Conservation (phyloP, 164 flowering plant species). For the Houttuynia cordata region DNA sequence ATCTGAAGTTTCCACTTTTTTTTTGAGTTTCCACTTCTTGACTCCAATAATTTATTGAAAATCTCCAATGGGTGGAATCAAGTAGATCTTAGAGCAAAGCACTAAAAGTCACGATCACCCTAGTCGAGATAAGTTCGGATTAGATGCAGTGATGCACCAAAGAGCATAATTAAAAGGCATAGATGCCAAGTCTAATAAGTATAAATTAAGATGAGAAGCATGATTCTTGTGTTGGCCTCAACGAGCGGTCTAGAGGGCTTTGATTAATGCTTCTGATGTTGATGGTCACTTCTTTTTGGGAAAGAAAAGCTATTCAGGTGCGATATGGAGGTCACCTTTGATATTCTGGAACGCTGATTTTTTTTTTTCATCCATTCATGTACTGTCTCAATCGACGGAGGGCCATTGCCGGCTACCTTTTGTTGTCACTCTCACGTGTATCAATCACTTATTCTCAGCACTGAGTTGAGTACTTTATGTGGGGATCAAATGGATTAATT, state of each 20-base stretch:
- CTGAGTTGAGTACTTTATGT: not conserved
- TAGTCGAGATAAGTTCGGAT: not conserved
- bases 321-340: not conserved
- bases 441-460: not conserved
- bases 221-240: not conserved
- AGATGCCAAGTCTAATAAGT: not conserved
- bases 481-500: not conserved
- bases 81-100: not conserved
- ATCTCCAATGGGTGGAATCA: not conserved
- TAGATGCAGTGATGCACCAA: slow-evolving; percentile 1
- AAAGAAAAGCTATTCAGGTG: slow-evolving; percentile 1
- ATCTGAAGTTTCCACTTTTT: too few species aligned
- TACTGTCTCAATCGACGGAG: not conserved
- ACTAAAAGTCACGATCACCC: not conserved
- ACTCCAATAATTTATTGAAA: too few species aligned
- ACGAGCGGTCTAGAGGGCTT: not conserved
- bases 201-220: not conserved
- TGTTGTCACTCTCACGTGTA: not conserved
- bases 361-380: not conserved
- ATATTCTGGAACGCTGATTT: not conserved
- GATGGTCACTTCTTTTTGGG: slow-evolving; percentile 1
- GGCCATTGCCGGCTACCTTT: not conserved
- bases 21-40: too few species aligned
- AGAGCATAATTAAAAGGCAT: slow-evolving; percentile 1
- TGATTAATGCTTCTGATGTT: not conserved